Conservation (phyloP, 768 basidiomycete species). For the Tricholoma terreum region DNA sequence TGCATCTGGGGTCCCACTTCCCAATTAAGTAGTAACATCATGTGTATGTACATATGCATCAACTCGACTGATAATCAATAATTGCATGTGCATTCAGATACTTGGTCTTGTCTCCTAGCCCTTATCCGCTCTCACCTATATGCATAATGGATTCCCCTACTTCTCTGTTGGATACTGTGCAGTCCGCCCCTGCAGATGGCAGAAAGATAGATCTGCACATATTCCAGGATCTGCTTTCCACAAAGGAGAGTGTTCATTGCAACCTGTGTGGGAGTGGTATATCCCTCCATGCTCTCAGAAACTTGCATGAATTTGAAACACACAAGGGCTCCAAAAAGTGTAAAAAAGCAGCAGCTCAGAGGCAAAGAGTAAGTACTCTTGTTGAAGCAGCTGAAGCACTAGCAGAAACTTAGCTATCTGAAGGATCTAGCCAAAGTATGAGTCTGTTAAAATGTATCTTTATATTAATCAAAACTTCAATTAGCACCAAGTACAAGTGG, state of each 20-base stretch:
- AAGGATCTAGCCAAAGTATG: not conserved
- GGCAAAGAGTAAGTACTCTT: no score
- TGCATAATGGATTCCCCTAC: no score
- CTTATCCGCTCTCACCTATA: not conserved
- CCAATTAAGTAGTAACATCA: no score
- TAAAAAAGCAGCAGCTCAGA: not conserved
- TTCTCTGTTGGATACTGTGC: no score
- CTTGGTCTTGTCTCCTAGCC: not conserved
- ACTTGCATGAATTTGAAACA: not conserved
- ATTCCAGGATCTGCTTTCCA: no score
- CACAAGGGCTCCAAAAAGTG: not conserved
- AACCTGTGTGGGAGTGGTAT: not conserved
- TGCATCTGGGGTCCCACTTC: no score
- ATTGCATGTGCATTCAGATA: not conserved
- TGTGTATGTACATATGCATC: no score
- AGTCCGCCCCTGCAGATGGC: not conserved
- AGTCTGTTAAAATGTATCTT: not conserved
- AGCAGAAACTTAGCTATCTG: no score
- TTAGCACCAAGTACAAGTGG: no score
- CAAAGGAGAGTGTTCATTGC: not conserved
- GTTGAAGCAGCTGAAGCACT: no score
- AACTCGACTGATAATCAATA: not conserved
- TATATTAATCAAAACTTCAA: no score
- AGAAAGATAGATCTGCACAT: not conserved
- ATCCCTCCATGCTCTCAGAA: not conserved